A percentile compares a stretch with the other conserved stretches of the same genome.
phyloP scores from a whole-genome alignment of 1,284 basidiomycete species.

The Leucoagaricus sp. region DNA sequence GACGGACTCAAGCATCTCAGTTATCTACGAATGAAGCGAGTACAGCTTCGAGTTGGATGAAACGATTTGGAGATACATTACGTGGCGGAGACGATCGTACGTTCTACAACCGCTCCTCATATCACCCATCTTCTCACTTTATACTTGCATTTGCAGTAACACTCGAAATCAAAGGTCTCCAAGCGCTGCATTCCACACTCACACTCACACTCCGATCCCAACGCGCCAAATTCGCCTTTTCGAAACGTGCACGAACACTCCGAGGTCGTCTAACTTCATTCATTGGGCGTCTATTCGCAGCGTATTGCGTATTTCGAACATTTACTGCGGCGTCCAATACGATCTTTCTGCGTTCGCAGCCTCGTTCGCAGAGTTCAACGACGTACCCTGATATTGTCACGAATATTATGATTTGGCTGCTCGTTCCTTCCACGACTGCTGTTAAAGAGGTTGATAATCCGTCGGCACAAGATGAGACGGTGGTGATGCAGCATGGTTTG shows the following conservation, averaged over 20 bases:
- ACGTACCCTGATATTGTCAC: slow-evolving; percentile 64
- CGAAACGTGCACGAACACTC: slow-evolving; percentile 43
- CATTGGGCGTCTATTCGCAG: slow-evolving; percentile 55
- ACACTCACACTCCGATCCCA: slow-evolving; percentile 53
- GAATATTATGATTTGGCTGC: slow-evolving; percentile 43
- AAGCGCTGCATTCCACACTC: slow-evolving; percentile 56
- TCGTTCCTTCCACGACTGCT: slow-evolving; percentile 1
- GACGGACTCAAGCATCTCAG: background rate
- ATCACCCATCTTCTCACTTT: slow-evolving; percentile 1
- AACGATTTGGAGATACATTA: slow-evolving; percentile 48
- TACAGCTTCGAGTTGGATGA: slow-evolving; percentile 43
- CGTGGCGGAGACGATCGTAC: slow-evolving; percentile 49
- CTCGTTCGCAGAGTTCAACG: slow-evolving; percentile 29
- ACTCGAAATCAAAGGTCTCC: slow-evolving; percentile 64
- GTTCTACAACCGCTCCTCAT: slow-evolving; percentile 20
- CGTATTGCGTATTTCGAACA: slow-evolving; percentile 69
- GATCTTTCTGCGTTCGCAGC: slow-evolving; percentile 16
- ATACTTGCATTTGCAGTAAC: slow-evolving; percentile 15
- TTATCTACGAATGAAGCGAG: background rate
- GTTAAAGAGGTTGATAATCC: too few relatives aligned
- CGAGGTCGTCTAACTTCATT: slow-evolving; percentile 51
- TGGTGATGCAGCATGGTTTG: slow-evolving; percentile 17
- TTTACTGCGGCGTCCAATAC: slow-evolving; percentile 33
- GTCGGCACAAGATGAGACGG: background rate
- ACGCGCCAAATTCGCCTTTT: slow-evolving; percentile 6